Conservation (phyloP, 352 stramenopile genomes). For the Hyaloperonospora arabidopsidis region DNA sequence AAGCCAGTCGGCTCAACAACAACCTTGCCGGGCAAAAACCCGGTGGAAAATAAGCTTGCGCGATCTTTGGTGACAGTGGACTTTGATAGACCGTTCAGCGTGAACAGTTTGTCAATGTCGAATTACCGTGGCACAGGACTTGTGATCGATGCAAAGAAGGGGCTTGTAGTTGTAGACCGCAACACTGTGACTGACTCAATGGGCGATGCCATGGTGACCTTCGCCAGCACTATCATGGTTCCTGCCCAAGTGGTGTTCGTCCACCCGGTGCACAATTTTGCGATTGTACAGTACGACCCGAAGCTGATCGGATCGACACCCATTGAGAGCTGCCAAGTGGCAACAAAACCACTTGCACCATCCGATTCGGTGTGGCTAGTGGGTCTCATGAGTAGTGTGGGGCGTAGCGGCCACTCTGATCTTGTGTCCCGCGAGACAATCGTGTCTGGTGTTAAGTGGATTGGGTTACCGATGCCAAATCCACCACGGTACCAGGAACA, state of each 20-base stretch:
- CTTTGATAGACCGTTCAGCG: slow-evolving; percentile 79
- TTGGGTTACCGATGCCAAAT: slow-evolving; percentile 70
- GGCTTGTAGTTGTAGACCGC: slow-evolving; percentile 87
- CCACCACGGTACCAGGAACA: slow-evolving; percentile 82
- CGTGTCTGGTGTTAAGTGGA: slow-evolving; percentile 82
- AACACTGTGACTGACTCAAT: slow-evolving; percentile 88
- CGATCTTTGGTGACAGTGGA: slow-evolving; percentile 81
- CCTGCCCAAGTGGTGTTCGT: slow-evolving; percentile 86
- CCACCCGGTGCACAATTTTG: slow-evolving; percentile 90
- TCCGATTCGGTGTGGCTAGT: slow-evolving; percentile 82
- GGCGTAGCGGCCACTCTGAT: slow-evolving; percentile 70
- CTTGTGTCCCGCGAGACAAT: slow-evolving; percentile 81
- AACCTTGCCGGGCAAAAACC: slow-evolving; percentile 75
- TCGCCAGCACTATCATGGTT: slow-evolving; percentile 86
- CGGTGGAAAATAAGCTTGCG: slow-evolving; percentile 70
- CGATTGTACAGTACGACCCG: slow-evolving; percentile 88
- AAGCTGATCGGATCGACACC: slow-evolving; percentile 77
- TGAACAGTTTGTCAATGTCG: slow-evolving; percentile 78
- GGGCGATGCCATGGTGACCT: slow-evolving; percentile 84
- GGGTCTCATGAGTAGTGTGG: slow-evolving; percentile 74
- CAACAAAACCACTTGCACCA: slow-evolving; percentile 43
- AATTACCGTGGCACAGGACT: slow-evolving; percentile 84
- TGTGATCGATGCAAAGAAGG: slow-evolving; percentile 81
- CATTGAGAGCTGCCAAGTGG: slow-evolving; percentile 73
- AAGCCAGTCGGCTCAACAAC: slow-evolving; percentile 63